Evolutionary conservation across 225 moss, liverwort and hornwort genomes (phyloP), one percentile per base, ranked within the genome.

Genomic region (Physcomitrium patens): DNA sequence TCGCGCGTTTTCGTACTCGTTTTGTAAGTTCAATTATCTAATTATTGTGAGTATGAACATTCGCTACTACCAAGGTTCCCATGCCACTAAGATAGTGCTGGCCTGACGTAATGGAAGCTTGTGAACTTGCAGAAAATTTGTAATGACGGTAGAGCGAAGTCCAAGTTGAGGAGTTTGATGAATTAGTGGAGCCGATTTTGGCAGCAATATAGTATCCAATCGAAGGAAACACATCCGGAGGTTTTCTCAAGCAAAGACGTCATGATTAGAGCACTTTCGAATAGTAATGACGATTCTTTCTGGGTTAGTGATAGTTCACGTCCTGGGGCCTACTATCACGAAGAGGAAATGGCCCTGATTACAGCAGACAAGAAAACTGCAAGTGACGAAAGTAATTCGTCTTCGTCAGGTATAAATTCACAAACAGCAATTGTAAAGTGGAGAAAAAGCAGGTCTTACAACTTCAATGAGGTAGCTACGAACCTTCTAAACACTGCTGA

Each of bases 401-500:
- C 28, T 60, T 72, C 79, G 16, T 45, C 65, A 9, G 74, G 64
- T 60, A 17, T 24, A 0, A 71, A 75, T 60, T 46, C 72, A 48
- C 72, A 72, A 15, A 26, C 83, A 37, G 67, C 81, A 15, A 67
- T 78, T 53, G 60, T 76, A 46, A 84, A 87, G 62, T 75, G 76
- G 67, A n/a, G 42, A 45, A 70, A 48, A 58, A 70, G 80, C 62
- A 77, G 74, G 49, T 75, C 76, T 53, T 88, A 85, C 63, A 80
- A 88, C 61, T 82, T 88, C 60, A 82, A 82, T 4, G 88, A 82
- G 85, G 82, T 88, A 27, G 88, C 85, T 63, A 78, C 73, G 44
- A 88, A 77, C 59, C 88, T 88, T 52, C 82, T 85, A 20, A 72
- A 61, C 62, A 66, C 82, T 7, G 88, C 88, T 24, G 82, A 80